These are phyloP conservation scores for Colletotrichum sp. DNA, from an alignment of 2,329 filamentous ascomycete species.

Conservation along the genomic window DNA sequence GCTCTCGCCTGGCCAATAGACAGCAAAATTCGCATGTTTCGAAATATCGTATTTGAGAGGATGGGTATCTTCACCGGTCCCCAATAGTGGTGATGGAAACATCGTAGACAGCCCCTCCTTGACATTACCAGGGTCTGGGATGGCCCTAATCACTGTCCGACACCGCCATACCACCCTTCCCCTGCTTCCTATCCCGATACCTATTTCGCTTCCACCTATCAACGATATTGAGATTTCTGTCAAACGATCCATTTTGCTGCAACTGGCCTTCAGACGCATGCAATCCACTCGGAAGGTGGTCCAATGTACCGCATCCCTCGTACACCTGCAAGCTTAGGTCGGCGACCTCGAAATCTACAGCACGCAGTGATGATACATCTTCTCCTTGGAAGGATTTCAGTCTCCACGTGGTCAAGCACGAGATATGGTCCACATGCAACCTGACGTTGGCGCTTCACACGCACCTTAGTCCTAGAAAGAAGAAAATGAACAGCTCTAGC, in stretches of 20 bases:
- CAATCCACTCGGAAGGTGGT: neutral
- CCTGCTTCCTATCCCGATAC: neutral
- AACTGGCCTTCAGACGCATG: neutral
- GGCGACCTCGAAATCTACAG: neutral
- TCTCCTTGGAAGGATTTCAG: neutral
- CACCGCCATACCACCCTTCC: neutral
- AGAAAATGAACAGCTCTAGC: neutral
- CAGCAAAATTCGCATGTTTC: neutral
- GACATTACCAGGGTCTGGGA: neutral
- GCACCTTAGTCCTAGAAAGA: neutral
- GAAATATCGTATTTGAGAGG: neutral
- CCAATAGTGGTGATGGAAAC: neutral
- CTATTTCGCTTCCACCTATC: neutral
- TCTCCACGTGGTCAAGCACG: neutral
- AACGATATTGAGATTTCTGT: neutral
- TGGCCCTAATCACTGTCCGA: neutral
- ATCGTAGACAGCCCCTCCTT: neutral
- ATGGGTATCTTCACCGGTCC: accelerated
- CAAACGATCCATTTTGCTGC: neutral
- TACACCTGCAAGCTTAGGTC: neutral
- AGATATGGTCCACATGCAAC: neutral
- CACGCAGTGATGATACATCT: neutral
- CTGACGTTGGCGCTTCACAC: neutral
- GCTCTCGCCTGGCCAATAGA: neutral
- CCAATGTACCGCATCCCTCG: neutral